phyloP scores from a whole-genome alignment of 441 rosid genomes.

The Eutrema salsugineum region DNA sequence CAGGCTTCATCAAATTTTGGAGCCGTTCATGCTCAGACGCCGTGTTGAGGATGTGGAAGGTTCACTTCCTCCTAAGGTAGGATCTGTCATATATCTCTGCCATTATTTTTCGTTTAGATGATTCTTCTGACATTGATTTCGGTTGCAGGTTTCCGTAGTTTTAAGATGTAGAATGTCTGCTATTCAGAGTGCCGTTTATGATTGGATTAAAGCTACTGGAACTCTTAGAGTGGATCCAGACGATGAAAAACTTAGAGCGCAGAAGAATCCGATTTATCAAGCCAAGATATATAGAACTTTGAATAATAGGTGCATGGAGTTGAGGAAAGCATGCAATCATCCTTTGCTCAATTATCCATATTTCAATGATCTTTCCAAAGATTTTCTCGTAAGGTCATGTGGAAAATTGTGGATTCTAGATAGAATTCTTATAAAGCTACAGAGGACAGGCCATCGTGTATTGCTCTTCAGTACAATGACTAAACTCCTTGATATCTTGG shows the following conservation, averaged over 20 bases:
- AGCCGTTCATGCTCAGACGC: slow-evolving; percentile 99
- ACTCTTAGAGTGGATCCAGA: slow-evolving; percentile 98
- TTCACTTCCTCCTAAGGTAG: slow-evolving; percentile 99
- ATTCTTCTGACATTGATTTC: slow-evolving; percentile 34
- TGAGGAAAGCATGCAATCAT: slow-evolving; percentile 95
- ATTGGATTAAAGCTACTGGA: slow-evolving; percentile 98
- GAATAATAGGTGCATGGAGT: slow-evolving; percentile 99
- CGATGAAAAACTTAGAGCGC: slow-evolving; percentile 76
- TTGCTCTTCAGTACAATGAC: slow-evolving; percentile 99
- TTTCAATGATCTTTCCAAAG: slow-evolving; percentile 80
- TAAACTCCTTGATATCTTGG: slow-evolving; percentile 95
- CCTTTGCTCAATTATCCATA: slow-evolving; percentile 98
- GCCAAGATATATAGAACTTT: slow-evolving; percentile 71
- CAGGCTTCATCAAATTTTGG: slow-evolving; percentile 98
- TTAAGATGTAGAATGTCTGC: slow-evolving; percentile 98
- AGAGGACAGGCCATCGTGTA: slow-evolving; percentile 94
- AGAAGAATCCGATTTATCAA: slow-evolving; percentile 80
- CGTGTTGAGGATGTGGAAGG: slow-evolving; percentile 99
- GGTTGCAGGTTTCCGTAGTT: slow-evolving; percentile 83
- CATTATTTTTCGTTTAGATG: slow-evolving; percentile 17
- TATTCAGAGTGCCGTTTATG: slow-evolving; percentile 94
- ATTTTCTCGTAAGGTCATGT: slow-evolving; percentile 92
- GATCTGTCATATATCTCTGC: slow-evolving; percentile 9
- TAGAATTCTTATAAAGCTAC: slow-evolving; percentile 93
- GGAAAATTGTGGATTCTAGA: slow-evolving; percentile 98